Base-by-base conservation (phyloP, 371 early-diverging fungal genomes). In the Mortierella polycephala region DNA sequence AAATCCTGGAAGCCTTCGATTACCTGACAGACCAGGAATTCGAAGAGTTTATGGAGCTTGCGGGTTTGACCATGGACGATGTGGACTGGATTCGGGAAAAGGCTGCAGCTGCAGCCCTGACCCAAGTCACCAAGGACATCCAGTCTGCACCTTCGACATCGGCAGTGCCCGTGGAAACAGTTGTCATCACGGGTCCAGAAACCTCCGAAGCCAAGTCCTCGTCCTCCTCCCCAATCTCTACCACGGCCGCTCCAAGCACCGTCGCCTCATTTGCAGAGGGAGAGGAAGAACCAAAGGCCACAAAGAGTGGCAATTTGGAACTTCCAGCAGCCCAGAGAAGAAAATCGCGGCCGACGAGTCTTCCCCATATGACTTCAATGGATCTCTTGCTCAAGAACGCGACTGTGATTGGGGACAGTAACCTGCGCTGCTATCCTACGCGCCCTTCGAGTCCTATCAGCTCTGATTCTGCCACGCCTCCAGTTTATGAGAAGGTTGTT, bases 311-410 rank as follows among this genome's bases (percentile, higher is more conserved):
- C 11, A 16, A 5, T 11, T 11, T 40, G 13, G 51, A 50, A 8
- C 51, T 23, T 11, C 18, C 42, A 1, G 13, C 51, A 6, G 13
- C 50, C 1, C 45, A 51, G 23, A 1, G 47, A 14, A 49, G 44
- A 21, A 55, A 59, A 14, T 53, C 40, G 23, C 54, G 67, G 13
- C 60, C 52, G 0, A 30, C 40, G 18, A 69, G 69, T 18, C 66
- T 73, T 7, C 67, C 65, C 4, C 72, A 79, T 11, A 79, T 79
- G 72, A 72, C 56, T 0, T 79, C 79, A 16, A 79, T 79, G 79
- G 79, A 79, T 12, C 53, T 72, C 8, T 18, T 79, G 37, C 20
- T 79, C 51, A 79, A 72, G 66, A 64, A 79, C 44, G 64, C 73
- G 7, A 65, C 55, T 2, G 62, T 72, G 55, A 69, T 79, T 16